Evolutionary conservation across 2,329 filamentous ascomycete genomes (phyloP).

Genomic region (Didymella pinodella): DNA sequence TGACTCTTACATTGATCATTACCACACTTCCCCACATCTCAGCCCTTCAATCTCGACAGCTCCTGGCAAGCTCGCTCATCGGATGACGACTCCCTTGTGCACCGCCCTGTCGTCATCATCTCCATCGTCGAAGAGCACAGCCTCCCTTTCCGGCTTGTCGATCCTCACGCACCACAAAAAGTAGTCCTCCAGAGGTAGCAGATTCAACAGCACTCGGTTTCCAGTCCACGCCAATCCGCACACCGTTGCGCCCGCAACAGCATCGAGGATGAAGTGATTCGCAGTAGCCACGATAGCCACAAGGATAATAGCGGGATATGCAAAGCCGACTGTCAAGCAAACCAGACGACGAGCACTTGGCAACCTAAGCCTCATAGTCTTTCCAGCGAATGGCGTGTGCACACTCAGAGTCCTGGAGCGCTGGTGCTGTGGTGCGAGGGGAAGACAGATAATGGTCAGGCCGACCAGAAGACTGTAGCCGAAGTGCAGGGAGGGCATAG

Average conservation of each 20-base stretch:
- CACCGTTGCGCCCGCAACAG: constrained; percentile 71
- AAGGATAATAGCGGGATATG: constrained; percentile 71
- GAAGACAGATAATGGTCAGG: constrained; percentile 71
- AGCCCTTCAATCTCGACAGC: not conserved
- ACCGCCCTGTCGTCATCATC: constrained; percentile 33
- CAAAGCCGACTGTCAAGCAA: constrained; percentile 62
- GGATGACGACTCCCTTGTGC: constrained; percentile 29
- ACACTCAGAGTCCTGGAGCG: constrained; percentile 50
- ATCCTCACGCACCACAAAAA: constrained; percentile 70
- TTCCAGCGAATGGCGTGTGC: constrained; percentile 36
- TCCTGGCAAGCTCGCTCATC: not conserved
- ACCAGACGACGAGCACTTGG: constrained; percentile 61
- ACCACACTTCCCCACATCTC: not conserved
- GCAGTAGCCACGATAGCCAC: constrained; percentile 74
- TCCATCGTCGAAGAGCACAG: constrained; percentile 28
- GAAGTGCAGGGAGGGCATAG: constrained; percentile 79
- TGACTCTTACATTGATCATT: constrained; percentile 4
- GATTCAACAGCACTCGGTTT: constrained; percentile 65
- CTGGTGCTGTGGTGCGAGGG: constrained; percentile 63
- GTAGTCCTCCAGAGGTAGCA: constrained; percentile 72
- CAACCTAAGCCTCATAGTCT: constrained; percentile 49
- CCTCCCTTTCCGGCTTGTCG: constrained; percentile 64
- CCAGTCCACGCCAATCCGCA: constrained; percentile 69
- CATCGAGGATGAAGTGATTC: constrained; percentile 76
- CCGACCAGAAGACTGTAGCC: constrained; percentile 78